Conservation (phyloP, 495 filamentous ascomycete species). For the Penicillium chermesinum region DNA sequence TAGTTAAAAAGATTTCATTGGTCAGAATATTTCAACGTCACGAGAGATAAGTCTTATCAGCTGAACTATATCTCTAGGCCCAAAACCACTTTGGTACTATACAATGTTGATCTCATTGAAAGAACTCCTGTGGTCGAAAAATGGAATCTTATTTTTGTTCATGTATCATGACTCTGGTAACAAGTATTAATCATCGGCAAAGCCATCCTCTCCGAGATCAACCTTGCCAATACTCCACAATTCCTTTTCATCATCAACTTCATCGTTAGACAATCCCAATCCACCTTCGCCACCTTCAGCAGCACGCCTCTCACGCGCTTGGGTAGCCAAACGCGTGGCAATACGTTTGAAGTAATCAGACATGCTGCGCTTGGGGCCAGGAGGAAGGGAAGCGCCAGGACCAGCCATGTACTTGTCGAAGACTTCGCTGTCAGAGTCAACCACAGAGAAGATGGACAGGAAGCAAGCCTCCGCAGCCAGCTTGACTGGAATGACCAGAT, state of each 20-base stretch:
- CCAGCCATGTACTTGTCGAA: constrained; percentile 87
- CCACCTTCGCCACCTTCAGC: constrained; percentile 87
- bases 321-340: constrained; percentile 70
- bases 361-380: constrained; percentile 81
- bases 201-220: constrained; percentile 66
- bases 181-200: constrained; percentile 42
- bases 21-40: neutral
- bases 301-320: constrained; percentile 80
- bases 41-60: neutral
- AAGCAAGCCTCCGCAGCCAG: constrained; percentile 93
- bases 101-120: too few species aligned
- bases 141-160: neutral
- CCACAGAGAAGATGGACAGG: constrained; percentile 86
- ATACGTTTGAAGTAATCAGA: constrained; percentile 96
- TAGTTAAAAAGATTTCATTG: neutral
- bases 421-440: constrained; percentile 75
- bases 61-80: neutral
- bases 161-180: constrained; percentile 11
- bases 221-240: constrained; percentile 92
- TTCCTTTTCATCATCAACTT: constrained; percentile 89
- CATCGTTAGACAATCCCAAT: constrained; percentile 78
- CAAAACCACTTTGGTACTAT: too few species aligned
- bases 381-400: constrained; percentile 53
- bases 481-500: constrained; percentile 93
- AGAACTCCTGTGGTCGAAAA: too few species aligned